Evolutionary conservation across 345 rosid genomes (phyloP), one percentile per base, ranked within the genome.

Genomic region (Populus simonii): DNA sequence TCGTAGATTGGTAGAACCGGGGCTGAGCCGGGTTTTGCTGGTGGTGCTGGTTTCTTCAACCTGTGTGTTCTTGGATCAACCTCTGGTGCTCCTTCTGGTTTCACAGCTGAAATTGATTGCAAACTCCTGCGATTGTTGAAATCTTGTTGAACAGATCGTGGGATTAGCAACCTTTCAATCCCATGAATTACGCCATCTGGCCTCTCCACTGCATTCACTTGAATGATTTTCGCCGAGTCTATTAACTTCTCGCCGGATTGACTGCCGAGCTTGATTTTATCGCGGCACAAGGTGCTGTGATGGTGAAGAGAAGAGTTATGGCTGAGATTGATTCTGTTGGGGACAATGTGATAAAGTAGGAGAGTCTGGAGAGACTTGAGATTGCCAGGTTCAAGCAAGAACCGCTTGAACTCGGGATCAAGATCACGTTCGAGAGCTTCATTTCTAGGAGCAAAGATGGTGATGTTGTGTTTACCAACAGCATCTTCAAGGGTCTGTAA

Each of bases 391-490:
- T 92, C 97, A 12, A 94, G 97, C 74, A 96, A 87, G 89, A 96
- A 96, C 2, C 90, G 89, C 78, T 94, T 94, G 87, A 96, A 93
- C 43, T 88, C 93, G 4, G 98, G 98, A 81, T 96, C 97, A 4
- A 96, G 85, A 22, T 88, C 85, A 23, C 93, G 94, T 82, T 96
- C 97, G 15, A 96, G 78, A 10, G 98, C 98, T 66, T 93, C 94
- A 76, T 96, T 96, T 4, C 83, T 82, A 0, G 99, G 99, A 1
- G 99, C 99, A 66, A 96, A 96, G 83, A 96, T 92, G 83, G 99
- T 96, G 77, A 96, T 82, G 73, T 92, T 92, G 88, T 96, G 92
- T 29, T 76, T 74, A 13, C 92, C 92, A 22, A 93, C 97, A n/a
- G 97, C 96, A 71, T 87, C 91, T 80, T 96, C 98, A 1, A 96